Evolutionary conservation across 164 flowering plant species (phyloP).

Genomic region (Umbellularia californica): DNA sequence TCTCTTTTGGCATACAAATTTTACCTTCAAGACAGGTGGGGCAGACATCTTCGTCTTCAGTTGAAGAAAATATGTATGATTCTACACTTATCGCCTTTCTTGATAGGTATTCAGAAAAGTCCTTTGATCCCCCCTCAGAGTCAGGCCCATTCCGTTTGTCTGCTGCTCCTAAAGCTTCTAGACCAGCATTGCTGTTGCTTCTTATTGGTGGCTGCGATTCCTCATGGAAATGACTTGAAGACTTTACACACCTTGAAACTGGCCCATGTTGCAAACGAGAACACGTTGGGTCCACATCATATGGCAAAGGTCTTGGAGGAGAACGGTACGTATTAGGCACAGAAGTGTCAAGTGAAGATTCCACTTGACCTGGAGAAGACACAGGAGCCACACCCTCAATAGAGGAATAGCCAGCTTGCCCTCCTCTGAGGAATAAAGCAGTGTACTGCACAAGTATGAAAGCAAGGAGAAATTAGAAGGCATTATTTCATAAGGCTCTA

Average conservation of each 20-base stretch:
- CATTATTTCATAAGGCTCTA: background rate
- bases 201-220: slow-evolving; percentile 73
- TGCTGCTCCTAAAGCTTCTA: slow-evolving; percentile 37
- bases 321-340: slow-evolving; percentile 65
- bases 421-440: slow-evolving; percentile 62
- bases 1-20: background rate
- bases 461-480: slow-evolving; percentile 3
- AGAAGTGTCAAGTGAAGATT: slow-evolving; percentile 56
- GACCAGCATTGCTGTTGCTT: slow-evolving; percentile 37
- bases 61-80: slow-evolving; percentile 50
- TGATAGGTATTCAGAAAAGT: slow-evolving; percentile 37
- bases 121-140: slow-evolving; percentile 57
- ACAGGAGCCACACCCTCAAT: slow-evolving; percentile 55
- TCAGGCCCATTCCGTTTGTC: slow-evolving; percentile 58
- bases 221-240: slow-evolving; percentile 79
- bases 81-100: slow-evolving; percentile 36
- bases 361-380: slow-evolving; percentile 24
- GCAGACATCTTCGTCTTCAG: slow-evolving; percentile 97
- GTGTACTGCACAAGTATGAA: slow-evolving; percentile 45
- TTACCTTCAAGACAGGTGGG: slow-evolving; percentile 98
- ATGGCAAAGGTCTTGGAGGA: slow-evolving; percentile 95
- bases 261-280: slow-evolving; percentile 59
- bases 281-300: slow-evolving; percentile 80
- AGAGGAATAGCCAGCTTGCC: slow-evolving; percentile 62
- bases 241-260: slow-evolving; percentile 77